These are phyloP conservation scores for Eurotiales sp. DNA, from an alignment of 2,329 filamentous ascomycete genomes.

Conservation along the genomic window DNA sequence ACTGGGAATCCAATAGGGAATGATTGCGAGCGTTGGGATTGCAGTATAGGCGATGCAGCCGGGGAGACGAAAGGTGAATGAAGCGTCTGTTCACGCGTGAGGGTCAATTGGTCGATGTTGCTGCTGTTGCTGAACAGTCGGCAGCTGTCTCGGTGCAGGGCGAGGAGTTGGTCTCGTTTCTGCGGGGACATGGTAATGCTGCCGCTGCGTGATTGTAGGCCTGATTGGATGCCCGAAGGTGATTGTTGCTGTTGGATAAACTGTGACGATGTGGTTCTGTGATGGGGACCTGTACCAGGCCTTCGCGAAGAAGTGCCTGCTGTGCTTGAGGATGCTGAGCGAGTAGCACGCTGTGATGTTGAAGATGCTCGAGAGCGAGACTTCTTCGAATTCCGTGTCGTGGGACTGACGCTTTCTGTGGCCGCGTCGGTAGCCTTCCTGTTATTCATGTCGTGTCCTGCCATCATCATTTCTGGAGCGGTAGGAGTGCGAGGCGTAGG, in stretches of 20 bases:
- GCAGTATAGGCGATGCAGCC: slow-evolving; percentile 4
- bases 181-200: slow-evolving; percentile 17
- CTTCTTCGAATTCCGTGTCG: slow-evolving; percentile 18
- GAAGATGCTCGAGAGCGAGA: slow-evolving; percentile 30
- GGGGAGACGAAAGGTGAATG: slow-evolving; percentile 1
- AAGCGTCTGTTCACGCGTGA: background rate
- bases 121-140: slow-evolving; percentile 29
- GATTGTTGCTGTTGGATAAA: slow-evolving; percentile 27
- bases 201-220: slow-evolving; percentile 21
- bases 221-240: slow-evolving; percentile 21
- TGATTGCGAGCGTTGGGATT: slow-evolving; percentile 10
- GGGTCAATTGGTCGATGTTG: background rate
- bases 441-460: background rate
- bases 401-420: background rate
- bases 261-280: slow-evolving; percentile 20
- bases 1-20: background rate
- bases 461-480: background rate
- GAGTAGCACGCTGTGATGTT: slow-evolving; percentile 25
- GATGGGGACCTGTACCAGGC: slow-evolving; percentile 17
- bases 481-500: background rate
- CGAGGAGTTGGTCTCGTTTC: slow-evolving; percentile 33
- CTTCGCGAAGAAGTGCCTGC: slow-evolving; percentile 18
- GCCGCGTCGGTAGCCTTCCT: background rate
- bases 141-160: slow-evolving; percentile 38
- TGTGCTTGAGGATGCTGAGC: slow-evolving; percentile 33